Evolutionary conservation across 163 green algal species (phyloP).

Genomic region (Scenedesmus sp.): DNA sequence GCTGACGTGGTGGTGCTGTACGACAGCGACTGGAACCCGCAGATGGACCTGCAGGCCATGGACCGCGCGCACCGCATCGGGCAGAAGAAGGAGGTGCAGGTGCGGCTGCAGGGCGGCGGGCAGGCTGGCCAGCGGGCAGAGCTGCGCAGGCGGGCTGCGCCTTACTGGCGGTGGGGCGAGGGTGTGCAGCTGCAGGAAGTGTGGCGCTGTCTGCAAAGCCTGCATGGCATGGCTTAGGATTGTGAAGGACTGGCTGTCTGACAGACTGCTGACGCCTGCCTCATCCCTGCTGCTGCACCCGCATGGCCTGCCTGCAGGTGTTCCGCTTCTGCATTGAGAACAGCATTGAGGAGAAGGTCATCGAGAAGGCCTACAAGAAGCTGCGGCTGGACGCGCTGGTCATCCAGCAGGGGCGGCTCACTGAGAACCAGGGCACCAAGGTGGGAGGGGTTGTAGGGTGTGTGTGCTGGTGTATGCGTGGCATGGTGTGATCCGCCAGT

Average conservation of each 20-base stretch:
- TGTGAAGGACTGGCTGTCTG: not conserved
- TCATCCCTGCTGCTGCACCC: not conserved
- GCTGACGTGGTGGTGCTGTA: constrained; percentile 99
- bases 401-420: constrained; percentile 99
- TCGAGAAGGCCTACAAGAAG: constrained; percentile 99
- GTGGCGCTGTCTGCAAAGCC: no score
- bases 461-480: not conserved
- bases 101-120: not conserved
- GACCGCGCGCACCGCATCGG: constrained; percentile 98
- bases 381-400: constrained; percentile 98
- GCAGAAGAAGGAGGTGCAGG: constrained; percentile 99
- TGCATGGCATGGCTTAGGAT: no score
- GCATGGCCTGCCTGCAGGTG: constrained; percentile 67
- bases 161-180: no score
- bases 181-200: no score
- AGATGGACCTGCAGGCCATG: constrained; percentile 97
- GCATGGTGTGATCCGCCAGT: not conserved
- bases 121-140: no score
- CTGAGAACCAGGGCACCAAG: constrained; percentile 89
- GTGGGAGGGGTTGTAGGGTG: not conserved
- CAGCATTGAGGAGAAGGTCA: constrained; percentile 99
- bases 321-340: constrained; percentile 99
- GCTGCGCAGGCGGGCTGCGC: no score
- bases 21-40: constrained; percentile 97
- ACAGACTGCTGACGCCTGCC: not conserved